Evolutionary conservation across 2,329 filamentous ascomycete genomes (phyloP).

Genomic region (Diaporthe amygdali): DNA sequence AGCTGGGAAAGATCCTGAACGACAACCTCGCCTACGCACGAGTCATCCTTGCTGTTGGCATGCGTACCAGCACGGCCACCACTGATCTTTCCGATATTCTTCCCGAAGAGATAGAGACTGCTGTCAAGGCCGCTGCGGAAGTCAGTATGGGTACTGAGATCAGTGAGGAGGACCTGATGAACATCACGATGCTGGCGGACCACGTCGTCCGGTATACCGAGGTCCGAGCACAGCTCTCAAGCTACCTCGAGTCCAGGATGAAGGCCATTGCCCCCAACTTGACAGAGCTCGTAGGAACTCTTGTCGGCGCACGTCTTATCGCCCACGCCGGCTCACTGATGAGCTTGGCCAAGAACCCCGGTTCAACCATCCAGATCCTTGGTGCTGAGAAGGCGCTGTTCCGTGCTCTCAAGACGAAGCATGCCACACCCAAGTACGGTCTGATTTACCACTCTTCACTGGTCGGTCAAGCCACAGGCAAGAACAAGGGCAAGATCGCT

Average conservation of each 20-base stretch:
- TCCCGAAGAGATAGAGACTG: constrained; percentile 90
- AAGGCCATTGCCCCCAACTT: constrained; percentile 95
- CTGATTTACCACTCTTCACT: constrained; percentile 91
- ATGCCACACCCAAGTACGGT: constrained; percentile 98
- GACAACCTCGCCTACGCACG: constrained; percentile 95
- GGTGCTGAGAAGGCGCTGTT: constrained; percentile 99
- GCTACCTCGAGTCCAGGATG: constrained; percentile 92
- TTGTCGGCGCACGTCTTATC: constrained; percentile 93
- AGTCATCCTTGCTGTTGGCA: constrained; percentile 87
- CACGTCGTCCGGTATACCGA: constrained; percentile 93
- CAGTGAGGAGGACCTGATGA: constrained; percentile 87
- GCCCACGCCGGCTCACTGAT: constrained; percentile 93
- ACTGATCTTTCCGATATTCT: constrained; percentile 88
- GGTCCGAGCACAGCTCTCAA: constrained; percentile 85
- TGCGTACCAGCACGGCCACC: constrained; percentile 78
- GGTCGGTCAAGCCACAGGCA: constrained; percentile 94
- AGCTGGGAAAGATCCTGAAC: constrained; percentile 95
- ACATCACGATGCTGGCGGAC: constrained; percentile 89
- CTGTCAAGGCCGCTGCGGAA: constrained; percentile 93
- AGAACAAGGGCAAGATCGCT: constrained; percentile 99
- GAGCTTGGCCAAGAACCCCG: constrained; percentile 93
- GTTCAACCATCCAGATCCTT: constrained; percentile 95
- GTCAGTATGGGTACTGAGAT: constrained; percentile 99
- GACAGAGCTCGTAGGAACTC: constrained; percentile 88
- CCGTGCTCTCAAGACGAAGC: constrained; percentile 98